Evolutionary conservation across 768 basidiomycete species (phyloP).

Genomic region (Mycena albidolilacea): DNA sequence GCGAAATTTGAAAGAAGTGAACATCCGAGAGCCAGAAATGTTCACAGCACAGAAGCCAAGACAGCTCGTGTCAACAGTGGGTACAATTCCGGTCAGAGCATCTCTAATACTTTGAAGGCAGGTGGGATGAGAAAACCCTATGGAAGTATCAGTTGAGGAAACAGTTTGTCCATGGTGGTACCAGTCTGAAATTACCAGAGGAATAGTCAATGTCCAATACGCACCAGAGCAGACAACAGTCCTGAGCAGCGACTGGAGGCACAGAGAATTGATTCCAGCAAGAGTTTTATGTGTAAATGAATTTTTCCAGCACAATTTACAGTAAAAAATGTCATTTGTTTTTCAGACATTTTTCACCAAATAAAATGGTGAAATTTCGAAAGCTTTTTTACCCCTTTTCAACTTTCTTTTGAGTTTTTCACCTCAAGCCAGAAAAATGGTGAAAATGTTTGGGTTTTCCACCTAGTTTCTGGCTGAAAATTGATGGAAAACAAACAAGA

Average conservation of each 20-base stretch:
- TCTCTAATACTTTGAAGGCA: slow-evolving; percentile 1
- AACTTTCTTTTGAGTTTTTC: too few species aligned
- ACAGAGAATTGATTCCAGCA: background rate
- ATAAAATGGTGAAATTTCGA: too few species aligned
- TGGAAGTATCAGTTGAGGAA: background rate
- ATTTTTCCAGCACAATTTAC: too few species aligned
- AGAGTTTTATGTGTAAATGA: too few species aligned
- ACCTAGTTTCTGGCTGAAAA: too few species aligned
- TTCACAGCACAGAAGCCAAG: background rate
- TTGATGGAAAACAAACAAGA: too few species aligned
- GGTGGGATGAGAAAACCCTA: background rate
- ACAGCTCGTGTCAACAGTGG: background rate
- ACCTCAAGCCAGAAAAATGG: too few species aligned
- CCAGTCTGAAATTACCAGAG: background rate
- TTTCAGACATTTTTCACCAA: too few species aligned
- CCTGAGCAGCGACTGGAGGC: background rate
- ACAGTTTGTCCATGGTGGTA: background rate
- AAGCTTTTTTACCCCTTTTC: too few species aligned
- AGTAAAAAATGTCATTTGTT: too few species aligned
- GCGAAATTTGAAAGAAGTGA: background rate
- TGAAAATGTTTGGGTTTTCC: too few species aligned
- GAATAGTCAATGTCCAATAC: background rate
- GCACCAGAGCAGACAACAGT: background rate
- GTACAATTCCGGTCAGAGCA: too few species aligned
- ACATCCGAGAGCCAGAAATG: background rate